phyloP scores from a whole-genome alignment of 139 green algal species.

The Dunaliella primolecta region DNA sequence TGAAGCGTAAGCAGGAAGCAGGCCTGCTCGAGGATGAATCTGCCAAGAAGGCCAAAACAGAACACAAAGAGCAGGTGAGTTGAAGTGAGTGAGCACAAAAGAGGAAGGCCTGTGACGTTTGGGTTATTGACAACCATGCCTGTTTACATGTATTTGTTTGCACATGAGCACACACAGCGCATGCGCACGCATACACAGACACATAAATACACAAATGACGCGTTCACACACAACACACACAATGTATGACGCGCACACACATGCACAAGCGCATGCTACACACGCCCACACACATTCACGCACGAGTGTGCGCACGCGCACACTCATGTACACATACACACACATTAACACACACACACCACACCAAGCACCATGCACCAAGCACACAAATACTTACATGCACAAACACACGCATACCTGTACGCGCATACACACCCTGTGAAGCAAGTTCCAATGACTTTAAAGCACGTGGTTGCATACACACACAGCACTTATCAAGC shows the following conservation, averaged over 20 bases:
- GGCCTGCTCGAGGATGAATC: not conserved
- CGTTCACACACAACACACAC: too few relatives aligned
- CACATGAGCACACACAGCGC: not conserved
- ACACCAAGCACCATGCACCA: too few relatives aligned
- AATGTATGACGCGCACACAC: too few relatives aligned
- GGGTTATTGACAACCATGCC: not conserved
- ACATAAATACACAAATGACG: too few relatives aligned
- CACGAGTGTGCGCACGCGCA: too few relatives aligned
- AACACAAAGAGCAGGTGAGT: not conserved
- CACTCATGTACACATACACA: too few relatives aligned
- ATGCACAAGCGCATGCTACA: too few relatives aligned
- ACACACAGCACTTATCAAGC: too few relatives aligned
- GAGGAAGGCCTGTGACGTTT: not conserved
- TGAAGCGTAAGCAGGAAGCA: constrained; percentile 23
- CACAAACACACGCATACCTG: not conserved
- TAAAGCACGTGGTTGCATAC: too few relatives aligned
- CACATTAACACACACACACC: too few relatives aligned
- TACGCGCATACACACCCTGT: not conserved
- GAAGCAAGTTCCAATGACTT: too few relatives aligned
- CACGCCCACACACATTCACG: too few relatives aligned
- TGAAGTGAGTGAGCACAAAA: not conserved
- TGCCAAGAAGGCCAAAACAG: constrained; percentile 4
- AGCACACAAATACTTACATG: not conserved
- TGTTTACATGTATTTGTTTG: not conserved
- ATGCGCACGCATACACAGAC: not conserved